These are phyloP conservation scores for Phaeoacremonium minimum DNA, from an alignment of 2,329 filamentous ascomycete species.

Conservation along the genomic window DNA sequence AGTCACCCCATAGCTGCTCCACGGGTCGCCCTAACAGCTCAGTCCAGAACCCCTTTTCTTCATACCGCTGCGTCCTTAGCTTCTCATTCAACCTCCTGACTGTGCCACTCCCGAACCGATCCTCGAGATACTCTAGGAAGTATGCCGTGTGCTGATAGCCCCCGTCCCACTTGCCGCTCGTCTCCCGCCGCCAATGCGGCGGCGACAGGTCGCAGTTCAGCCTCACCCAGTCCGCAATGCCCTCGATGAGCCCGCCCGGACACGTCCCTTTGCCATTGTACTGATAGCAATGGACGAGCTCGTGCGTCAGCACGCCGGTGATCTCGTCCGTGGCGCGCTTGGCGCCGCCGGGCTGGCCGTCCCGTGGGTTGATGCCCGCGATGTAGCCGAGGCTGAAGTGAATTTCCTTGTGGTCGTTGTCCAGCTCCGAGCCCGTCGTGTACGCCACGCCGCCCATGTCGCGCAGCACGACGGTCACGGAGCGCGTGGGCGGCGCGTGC, in stretches of 20 bases:
- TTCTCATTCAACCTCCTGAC: slow-evolving; percentile 64
- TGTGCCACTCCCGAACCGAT: slow-evolving; percentile 53
- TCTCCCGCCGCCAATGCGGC: slow-evolving; percentile 73
- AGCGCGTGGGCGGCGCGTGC: slow-evolving; percentile 63
- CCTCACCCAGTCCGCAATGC: slow-evolving; percentile 89
- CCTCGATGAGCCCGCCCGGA: slow-evolving; percentile 80
- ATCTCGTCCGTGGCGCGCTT: slow-evolving; percentile 57
- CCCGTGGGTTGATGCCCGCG: slow-evolving; percentile 33
- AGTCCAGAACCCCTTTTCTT: slow-evolving; percentile 63
- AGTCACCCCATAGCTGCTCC: slow-evolving; percentile 69
- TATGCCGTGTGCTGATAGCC: slow-evolving; percentile 91
- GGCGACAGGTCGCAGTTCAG: slow-evolving; percentile 68
- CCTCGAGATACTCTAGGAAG: slow-evolving; percentile 83
- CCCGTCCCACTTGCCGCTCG: slow-evolving; percentile 67
- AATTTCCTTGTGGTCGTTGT: slow-evolving; percentile 11
- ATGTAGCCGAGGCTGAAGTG: slow-evolving; percentile 78
- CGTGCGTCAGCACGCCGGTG: slow-evolving; percentile 79
- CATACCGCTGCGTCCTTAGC: slow-evolving; percentile 59
- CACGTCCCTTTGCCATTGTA: slow-evolving; percentile 60
- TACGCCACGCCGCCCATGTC: slow-evolving; percentile 84
- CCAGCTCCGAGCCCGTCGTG: slow-evolving; percentile 48
- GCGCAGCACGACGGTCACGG: slow-evolving; percentile 77
- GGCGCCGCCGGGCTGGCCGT: slow-evolving; percentile 19
- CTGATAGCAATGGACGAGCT: slow-evolving; percentile 94
- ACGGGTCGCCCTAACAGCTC: slow-evolving; percentile 64